phyloP scores from a whole-genome alignment of 495 filamentous ascomycete genomes.

The Pseudoneurospora amorphoporcata region DNA sequence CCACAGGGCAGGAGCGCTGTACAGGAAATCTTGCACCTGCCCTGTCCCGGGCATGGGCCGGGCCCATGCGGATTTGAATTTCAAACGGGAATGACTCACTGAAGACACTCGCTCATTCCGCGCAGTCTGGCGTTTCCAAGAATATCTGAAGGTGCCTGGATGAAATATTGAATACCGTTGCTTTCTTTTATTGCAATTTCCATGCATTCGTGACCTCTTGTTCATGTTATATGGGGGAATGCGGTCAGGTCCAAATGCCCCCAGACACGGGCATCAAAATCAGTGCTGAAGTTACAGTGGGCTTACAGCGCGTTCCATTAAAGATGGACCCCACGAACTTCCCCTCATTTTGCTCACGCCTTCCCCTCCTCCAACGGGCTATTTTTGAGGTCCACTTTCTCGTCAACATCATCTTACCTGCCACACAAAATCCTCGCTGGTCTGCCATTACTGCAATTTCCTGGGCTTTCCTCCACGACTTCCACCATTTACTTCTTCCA shows the following conservation, averaged over 20 bases:
- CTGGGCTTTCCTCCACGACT: not conserved
- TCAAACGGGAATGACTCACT: not conserved
- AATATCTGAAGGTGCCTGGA: not conserved
- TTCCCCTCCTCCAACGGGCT: not conserved
- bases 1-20: no score
- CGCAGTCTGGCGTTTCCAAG: rapidly evolving
- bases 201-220: not conserved
- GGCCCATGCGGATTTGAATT: no score
- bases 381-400: not conserved
- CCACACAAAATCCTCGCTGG: not conserved
- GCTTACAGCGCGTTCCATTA: not conserved
- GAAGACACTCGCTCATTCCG: not conserved
- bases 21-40: no score
- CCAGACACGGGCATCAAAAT: not conserved
- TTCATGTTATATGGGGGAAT: not conserved
- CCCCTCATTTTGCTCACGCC: not conserved
- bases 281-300: not conserved
- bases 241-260: not conserved
- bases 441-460: not conserved
- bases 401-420: not conserved
- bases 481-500: not conserved
- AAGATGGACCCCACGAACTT: not conserved
- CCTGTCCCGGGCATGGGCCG: no score
- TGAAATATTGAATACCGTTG: no score
- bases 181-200: no score